A percentile compares a stretch with the other conserved stretches of the same genome.
phyloP scores from a whole-genome alignment of 164 flowering plant species.

The Vitis rupestris region DNA sequence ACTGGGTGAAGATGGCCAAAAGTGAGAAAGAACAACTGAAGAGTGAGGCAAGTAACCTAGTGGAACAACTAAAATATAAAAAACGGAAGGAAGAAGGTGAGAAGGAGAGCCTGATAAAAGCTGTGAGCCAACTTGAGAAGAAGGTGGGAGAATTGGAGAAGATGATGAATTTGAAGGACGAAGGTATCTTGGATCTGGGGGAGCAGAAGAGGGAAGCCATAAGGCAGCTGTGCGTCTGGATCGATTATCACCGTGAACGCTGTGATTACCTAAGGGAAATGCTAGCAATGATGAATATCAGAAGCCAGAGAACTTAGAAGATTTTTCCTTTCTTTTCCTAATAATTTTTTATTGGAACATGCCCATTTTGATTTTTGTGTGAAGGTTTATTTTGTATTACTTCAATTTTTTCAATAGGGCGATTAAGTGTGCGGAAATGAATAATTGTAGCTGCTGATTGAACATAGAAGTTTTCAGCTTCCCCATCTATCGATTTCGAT shows the following conservation, averaged over 20 bases:
- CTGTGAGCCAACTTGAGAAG: conserved; percentile 23
- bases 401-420: conserved; percentile 9
- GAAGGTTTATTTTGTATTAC: not conserved
- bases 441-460: too few relatives aligned
- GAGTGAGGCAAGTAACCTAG: conserved; percentile 18
- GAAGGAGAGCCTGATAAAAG: conserved; percentile 24
- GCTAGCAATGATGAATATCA: conserved; percentile 27
- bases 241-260: conserved; percentile 52
- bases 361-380: conserved; percentile 6
- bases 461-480: too few relatives aligned
- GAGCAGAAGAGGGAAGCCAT: conserved; percentile 76
- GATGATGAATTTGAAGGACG: conserved; percentile 49
- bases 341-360: not conserved
- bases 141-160: conserved; percentile 36
- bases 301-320: conserved; percentile 27
- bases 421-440: not conserved
- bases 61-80: conserved; percentile 23
- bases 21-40: conserved; percentile 23
- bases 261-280: conserved; percentile 42
- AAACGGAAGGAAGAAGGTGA: conserved; percentile 31
- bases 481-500: too few relatives aligned
- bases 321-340: not conserved
- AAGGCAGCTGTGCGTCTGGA: conserved; percentile 65
- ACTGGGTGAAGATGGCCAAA: conserved; percentile 23
- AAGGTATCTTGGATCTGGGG: conserved; percentile 32